Conservation (phyloP, 257 asterid species). For the Ballota nigra region DNA sequence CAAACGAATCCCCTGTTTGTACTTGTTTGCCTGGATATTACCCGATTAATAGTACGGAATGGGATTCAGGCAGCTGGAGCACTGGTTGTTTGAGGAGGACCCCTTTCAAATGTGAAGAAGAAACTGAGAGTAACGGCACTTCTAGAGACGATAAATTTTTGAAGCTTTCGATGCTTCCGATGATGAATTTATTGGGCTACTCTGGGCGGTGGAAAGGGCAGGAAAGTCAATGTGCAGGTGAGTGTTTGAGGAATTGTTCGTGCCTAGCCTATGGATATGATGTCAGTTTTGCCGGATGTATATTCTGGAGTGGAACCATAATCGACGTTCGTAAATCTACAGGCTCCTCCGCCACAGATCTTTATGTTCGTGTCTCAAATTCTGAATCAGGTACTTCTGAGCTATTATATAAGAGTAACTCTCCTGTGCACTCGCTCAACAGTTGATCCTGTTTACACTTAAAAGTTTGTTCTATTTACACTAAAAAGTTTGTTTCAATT, state of each 20-base stretch:
- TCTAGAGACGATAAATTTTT: no score
- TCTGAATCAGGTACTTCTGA: neutral
- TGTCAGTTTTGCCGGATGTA: conserved; percentile 43
- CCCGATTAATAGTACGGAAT: conserved; percentile 34
- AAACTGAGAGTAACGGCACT: no score
- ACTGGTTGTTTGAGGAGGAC: conserved; percentile 44
- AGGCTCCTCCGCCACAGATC: neutral
- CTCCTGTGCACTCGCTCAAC: no score
- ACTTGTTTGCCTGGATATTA: conserved; percentile 43
- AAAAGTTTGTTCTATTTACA: no score
- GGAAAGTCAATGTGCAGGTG: conserved; percentile 31
- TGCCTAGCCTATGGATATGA: conserved; percentile 50
- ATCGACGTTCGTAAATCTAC: conserved; percentile 39
- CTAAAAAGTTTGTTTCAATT: no score
- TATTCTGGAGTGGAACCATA: conserved; percentile 46
- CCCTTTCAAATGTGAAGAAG: conserved; percentile 9
- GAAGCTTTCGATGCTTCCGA: neutral
- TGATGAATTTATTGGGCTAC: conserved; percentile 42
- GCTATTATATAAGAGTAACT: no score
- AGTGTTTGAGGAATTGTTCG: conserved; percentile 45
- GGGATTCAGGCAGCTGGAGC: conserved; percentile 49
- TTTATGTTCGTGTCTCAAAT: neutral
- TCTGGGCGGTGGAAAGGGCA: conserved; percentile 25
- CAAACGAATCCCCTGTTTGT: conserved; percentile 35
- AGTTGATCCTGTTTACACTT: no score